phyloP scores from a whole-genome alignment of 1,284 basidiomycete species.

The Irpex lacteus region DNA sequence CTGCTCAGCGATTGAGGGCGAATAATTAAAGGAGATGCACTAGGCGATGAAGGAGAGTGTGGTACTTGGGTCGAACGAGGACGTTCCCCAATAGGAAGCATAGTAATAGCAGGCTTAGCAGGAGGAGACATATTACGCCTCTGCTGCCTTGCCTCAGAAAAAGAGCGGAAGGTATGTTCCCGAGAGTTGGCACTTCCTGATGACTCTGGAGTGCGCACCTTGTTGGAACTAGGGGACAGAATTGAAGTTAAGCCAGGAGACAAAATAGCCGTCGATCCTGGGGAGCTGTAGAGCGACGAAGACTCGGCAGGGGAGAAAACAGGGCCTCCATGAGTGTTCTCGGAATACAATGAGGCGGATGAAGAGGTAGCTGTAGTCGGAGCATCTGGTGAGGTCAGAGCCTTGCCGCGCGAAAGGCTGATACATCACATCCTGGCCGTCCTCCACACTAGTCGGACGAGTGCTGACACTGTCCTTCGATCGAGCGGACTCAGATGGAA shows the following conservation, averaged over 20 bases:
- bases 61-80: slow-evolving; percentile 30
- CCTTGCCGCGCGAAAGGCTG: slow-evolving; percentile 1
- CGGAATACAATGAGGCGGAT: slow-evolving; percentile 8
- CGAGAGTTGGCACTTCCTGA: neutral
- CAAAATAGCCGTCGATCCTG: neutral
- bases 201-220: neutral
- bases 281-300: neutral
- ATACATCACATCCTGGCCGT: slow-evolving; percentile 1
- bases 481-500: neutral
- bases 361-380: slow-evolving; percentile 9
- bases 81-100: slow-evolving; percentile 42
- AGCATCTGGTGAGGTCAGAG: slow-evolving; percentile 4
- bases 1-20: neutral
- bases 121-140: slow-evolving; percentile 1
- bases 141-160: slow-evolving; percentile 16
- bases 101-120: slow-evolving; percentile 18
- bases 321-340: neutral
- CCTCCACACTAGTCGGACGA: neutral
- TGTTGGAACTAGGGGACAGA: neutral
- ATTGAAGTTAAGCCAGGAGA: slow-evolving; percentile 5
- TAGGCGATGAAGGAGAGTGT: slow-evolving; percentile 12
- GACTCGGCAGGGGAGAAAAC: slow-evolving; percentile 5
- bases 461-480: neutral
- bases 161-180: slow-evolving; percentile 16
- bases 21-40: slow-evolving; percentile 18